Base-by-base conservation (phyloP, 1,284 basidiomycete species). In the Pseudomicrostroma phylloplanum region DNA sequence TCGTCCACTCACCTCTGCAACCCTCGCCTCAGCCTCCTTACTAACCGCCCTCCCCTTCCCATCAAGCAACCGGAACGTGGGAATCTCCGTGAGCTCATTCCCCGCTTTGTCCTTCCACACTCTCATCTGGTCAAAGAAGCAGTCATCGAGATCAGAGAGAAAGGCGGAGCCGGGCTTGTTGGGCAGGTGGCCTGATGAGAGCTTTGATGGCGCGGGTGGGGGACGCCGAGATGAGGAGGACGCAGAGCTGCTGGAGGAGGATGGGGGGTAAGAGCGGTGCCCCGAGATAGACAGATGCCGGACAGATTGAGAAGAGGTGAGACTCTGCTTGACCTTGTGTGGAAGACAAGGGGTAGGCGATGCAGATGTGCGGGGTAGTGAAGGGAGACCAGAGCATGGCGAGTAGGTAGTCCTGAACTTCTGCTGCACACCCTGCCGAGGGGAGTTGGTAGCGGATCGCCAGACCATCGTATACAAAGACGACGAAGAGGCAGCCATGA, bases 1-100 rank as follows among this genome's bases (percentile, higher is more conserved):
- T 19, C 53, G 9, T 6, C 6, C n/a, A 62, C 63, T 60, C 30
- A 64, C 63, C 55, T 68, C 57, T 61, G 3, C 46, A 48, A 75
- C 58, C 63, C 62, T 63, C 7, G 67, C 68, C 30, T 76, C 70
- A 1, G 66, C 61, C 42, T 74, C 70, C n/a, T 67, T 67, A 26
- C 65, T 61, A 6, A 76, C 58, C 3, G 74, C 62, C 51, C 56
- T 63, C n/a, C 73, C 73, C 17, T 63, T 60, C 8, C 66, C 68
- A 26, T 76, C 73, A 55, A 70, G 61, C 57, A 76, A 67, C 19
- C 73, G 62, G 49, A 65, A 76, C 49, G 73, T 74, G 23, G 73
- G 73, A 55, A 76, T 76, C 41, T 67, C 57, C 15, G 67, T 61
- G 42, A 65, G 65, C 43, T 56, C 23, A 25, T 65, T 70, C 57